Percentiles rank a stretch among this genome's conserved stretches.
phyloP scores from a whole-genome alignment of 2,329 filamentous ascomycete genomes.

The Claviceps sorghi region DNA sequence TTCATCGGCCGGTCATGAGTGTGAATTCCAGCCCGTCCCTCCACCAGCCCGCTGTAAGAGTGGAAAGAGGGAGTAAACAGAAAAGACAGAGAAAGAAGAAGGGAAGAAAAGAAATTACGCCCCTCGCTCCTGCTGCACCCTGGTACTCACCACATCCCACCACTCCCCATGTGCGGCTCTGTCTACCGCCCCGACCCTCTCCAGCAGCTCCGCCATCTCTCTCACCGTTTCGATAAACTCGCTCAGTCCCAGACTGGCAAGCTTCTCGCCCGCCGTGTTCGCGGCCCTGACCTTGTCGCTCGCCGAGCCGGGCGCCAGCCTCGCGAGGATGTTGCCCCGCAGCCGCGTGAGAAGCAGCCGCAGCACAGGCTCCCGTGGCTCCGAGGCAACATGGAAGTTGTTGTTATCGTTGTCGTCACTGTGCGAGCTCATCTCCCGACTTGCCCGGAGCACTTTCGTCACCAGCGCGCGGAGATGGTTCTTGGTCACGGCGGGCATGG shows the following conservation, averaged over 20 bases:
- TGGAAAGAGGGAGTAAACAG: too few species aligned
- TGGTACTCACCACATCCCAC: conserved; percentile 54
- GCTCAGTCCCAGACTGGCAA: conserved; percentile 54
- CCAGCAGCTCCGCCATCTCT: conserved; percentile 54
- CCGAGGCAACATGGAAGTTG: conserved; percentile 8
- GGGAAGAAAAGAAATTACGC: not conserved
- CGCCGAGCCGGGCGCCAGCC: conserved; percentile 50
- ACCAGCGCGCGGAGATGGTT: conserved; percentile 43
- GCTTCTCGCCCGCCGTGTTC: conserved; percentile 52
- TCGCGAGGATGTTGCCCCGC: conserved; percentile 48
- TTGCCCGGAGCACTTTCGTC: conserved; percentile 38
- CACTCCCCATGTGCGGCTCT: conserved; percentile 51
- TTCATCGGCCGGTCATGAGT: too few species aligned
- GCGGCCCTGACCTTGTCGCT: conserved; percentile 57
- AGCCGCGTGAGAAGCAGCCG: conserved; percentile 55
- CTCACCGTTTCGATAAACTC: conserved; percentile 59
- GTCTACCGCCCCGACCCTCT: conserved; percentile 51
- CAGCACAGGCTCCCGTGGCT: conserved; percentile 42
- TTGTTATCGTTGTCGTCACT: conserved; percentile 10
- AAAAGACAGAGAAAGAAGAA: too few species aligned
- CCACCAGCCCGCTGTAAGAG: too few species aligned
- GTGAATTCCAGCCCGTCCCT: too few species aligned
- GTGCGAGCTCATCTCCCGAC: conserved; percentile 28
- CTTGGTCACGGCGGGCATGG: conserved; percentile 51
- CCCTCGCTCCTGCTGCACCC: conserved; percentile 30